Evolutionary conservation across 441 rosid genomes (phyloP), one percentile per base, ranked within the genome.

Genomic region (Viola pubescens): DNA sequence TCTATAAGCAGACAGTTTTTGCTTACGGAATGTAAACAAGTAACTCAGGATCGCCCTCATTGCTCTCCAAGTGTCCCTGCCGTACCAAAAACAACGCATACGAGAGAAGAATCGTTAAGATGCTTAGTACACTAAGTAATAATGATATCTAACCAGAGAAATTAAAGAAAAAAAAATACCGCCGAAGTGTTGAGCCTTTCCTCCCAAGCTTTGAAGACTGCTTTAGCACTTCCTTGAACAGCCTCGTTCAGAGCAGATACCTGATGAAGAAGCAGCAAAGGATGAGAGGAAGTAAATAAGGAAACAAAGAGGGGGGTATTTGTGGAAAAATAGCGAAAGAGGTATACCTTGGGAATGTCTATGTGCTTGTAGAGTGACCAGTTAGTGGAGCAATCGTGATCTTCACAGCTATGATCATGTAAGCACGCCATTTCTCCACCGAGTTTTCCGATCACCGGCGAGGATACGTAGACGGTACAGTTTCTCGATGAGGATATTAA

Each of bases 321-420:
- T 6, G 34, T 37, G 19, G 44, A 48, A 37, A 13, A 41, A 58
- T 54, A 49, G 57, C 43, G 42, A 64, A 61, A 44, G 56, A 78
- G 9, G 5, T 8, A 14, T 13, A 65, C 98, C 94, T 84, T 90
- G 53, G 97, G 57, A 54, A 90, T 84, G 77, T 94, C 97, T 62
- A 94, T 81, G 79, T 90, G 92, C 62, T 90, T 86, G 82, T 83
- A 94, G 51, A 94, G 98, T 62, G 97, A 90, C 97, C 98, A 94
- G 69, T 78, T 83, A 41, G 96, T 78, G 48, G 96, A 89, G 69
- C 97, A 94, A 77, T 94, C 96, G 54, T 86, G 79, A 69, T 86
- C 97, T 72, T 86, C 95, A 59, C 98, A 88, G 79, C 79, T 79
- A 77, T 90, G 98, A 73, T 85, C 97, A 71, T 88, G 98, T 67